Evolutionary conservation across 306 rosid species (phyloP), one percentile per base, ranked within the genome.

Genomic region (Cucurbita ficifolia): DNA sequence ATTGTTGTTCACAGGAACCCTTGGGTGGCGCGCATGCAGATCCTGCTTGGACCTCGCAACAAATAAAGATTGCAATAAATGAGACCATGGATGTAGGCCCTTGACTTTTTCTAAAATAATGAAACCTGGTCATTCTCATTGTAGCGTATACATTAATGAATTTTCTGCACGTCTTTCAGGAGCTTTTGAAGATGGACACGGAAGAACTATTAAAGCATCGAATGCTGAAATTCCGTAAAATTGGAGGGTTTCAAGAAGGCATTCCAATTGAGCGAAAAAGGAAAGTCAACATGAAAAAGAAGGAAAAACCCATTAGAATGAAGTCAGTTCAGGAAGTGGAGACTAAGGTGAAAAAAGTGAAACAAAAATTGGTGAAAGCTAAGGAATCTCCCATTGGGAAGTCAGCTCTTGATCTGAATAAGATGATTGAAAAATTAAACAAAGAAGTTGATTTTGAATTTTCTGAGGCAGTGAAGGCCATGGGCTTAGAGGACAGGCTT

Each of bases 11-110:
- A 84, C 81, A 94, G 99, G 99, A 94, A 76, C 97, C 99, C 5
- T 82, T 89, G 8, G 97, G 97, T 65, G 99, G 99, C 12, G 99
- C 97, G 53, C 99, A 94, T 84, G 86, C 91, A 10, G 91, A 91
- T 84, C 84, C 99, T 39, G 7, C 77, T 3, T 91, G 96, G 97
- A 84, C 89, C 78, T 94, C 99, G 35, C 85, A 89, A 73, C 96
- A 89, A 83, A 91, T 94, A 45, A 94, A 89, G 77, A 46, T 9
- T 65, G 91, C 95, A 42, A 86, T 94, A 83, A 85, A 86, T 72
- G 82, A 85, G 75, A 45, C 88, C 80, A 94, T 94, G 92, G 91
- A 84, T 74, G 99, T 94, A 84, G 86, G 96, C 89, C 76, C 57
- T 36, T 48, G 40, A 52, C 62, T 65, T 68, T 74, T 71, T 79